Evolutionary conservation across 225 moss, liverwort and hornwort genomes (phyloP).

Genomic region (Sphagnum tenellum): DNA sequence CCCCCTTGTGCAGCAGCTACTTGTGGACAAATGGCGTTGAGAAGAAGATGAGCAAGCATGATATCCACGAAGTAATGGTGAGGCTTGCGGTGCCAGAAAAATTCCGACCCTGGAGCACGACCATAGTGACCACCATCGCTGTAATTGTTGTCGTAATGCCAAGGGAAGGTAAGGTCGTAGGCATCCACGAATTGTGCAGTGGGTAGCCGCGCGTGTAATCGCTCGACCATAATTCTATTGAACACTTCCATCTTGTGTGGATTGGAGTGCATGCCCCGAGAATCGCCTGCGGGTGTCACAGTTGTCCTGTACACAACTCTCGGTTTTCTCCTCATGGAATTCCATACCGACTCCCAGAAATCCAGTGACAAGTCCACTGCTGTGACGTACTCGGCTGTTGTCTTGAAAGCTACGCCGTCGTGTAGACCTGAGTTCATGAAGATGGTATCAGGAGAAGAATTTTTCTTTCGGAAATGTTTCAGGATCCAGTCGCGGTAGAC

Average conservation of each 20-base stretch:
- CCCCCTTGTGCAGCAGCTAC: too few species aligned
- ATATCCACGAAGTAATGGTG: slow-evolving; percentile 53
- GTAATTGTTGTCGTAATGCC: slow-evolving; percentile 44
- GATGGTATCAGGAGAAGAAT: slow-evolving; percentile 19
- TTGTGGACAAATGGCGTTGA: slow-evolving; percentile 23
- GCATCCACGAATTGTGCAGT: slow-evolving; percentile 33
- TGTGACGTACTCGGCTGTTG: slow-evolving; percentile 8
- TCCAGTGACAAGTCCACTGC: slow-evolving; percentile 25
- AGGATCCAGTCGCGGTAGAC: slow-evolving; percentile 23
- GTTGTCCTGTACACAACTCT: slow-evolving; percentile 25
- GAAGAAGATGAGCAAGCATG: slow-evolving; percentile 29
- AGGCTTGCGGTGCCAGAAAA: slow-evolving; percentile 9
- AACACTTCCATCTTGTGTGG: slow-evolving; percentile 32
- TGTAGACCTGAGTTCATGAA: slow-evolving; percentile 67
- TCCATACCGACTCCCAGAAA: slow-evolving; percentile 20
- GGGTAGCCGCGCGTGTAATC: slow-evolving; percentile 27
- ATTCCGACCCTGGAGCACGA: slow-evolving; percentile 20
- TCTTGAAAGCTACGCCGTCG: slow-evolving; percentile 32
- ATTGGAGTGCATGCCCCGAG: slow-evolving; percentile 19
- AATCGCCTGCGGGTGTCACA: slow-evolving; percentile 20
- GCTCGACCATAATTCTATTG: slow-evolving; percentile 49
- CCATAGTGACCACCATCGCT: slow-evolving; percentile 83
- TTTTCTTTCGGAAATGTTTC: slow-evolving; percentile 17
- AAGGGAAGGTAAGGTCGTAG: slow-evolving; percentile 66
- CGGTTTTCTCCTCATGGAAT: slow-evolving; percentile 1